phyloP scores from a whole-genome alignment of 305 asterid species.

The Stenogyne calaminthoides region DNA sequence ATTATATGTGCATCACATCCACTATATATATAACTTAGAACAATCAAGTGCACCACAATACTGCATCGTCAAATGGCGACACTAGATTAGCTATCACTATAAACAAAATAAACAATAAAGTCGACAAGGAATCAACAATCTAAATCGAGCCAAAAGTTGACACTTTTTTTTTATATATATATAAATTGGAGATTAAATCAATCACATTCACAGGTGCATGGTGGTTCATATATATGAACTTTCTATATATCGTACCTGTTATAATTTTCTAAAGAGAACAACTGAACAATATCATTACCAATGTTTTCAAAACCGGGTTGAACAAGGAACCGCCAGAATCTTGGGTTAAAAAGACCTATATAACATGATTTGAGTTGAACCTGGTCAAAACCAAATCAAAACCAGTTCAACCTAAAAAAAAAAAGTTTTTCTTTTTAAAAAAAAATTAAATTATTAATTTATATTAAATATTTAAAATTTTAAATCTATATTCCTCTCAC shows the following conservation, averaged over 20 bases:
- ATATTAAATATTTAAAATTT: too few species aligned
- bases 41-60: not conserved
- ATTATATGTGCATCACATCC: not conserved
- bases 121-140: not conserved
- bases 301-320: too few species aligned
- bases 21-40: not conserved
- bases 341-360: too few species aligned
- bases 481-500: too few species aligned
- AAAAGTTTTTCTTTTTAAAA: too few species aligned
- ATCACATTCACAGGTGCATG: not conserved
- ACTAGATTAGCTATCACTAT: not conserved
- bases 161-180: not conserved
- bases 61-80: not conserved
- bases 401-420: too few species aligned
- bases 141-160: not conserved
- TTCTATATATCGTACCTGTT: not conserved
- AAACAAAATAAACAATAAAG: not conserved
- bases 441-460: too few species aligned
- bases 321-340: too few species aligned
- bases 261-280: not conserved
- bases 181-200: not conserved
- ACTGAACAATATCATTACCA: not conserved
- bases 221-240: not conserved
- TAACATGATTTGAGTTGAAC: too few species aligned
- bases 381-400: too few species aligned